These are phyloP conservation scores for Chrysanthemum lavandulifolium DNA, from an alignment of 129 eudicot species.

Conservation along the genomic window DNA sequence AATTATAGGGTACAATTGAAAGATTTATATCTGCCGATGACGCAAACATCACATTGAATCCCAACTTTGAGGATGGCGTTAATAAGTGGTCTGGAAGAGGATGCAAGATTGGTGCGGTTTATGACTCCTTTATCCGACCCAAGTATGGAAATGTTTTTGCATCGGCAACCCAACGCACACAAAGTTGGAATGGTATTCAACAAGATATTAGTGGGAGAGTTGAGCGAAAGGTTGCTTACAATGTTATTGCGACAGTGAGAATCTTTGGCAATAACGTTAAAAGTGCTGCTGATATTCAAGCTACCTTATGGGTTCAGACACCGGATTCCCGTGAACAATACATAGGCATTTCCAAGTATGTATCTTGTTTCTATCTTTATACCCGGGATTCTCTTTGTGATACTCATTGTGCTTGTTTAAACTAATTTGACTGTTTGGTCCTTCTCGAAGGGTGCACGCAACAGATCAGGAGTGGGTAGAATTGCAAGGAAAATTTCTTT, in stretches of 20 bases:
- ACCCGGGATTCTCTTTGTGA: neutral
- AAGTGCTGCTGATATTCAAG: slow-evolving; percentile 47
- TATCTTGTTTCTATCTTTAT: neutral
- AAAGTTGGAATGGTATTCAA: slow-evolving; percentile 91
- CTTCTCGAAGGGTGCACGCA: slow-evolving; percentile 49
- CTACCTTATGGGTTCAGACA: slow-evolving; percentile 75
- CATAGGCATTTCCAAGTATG: slow-evolving; percentile 69
- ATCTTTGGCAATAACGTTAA: slow-evolving; percentile 58
- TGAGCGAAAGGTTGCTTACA: slow-evolving; percentile 66
- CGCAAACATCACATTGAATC: slow-evolving; percentile 62
- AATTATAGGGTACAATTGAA: slow-evolving; percentile 34
- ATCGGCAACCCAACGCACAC: slow-evolving; percentile 70
- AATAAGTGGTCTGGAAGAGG: slow-evolving; percentile 92
- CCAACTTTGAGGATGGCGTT: slow-evolving; percentile 60
- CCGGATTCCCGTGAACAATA: slow-evolving; percentile 74
- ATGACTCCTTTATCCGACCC: slow-evolving; percentile 35
- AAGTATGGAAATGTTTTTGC: slow-evolving; percentile 72
- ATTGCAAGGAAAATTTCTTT: slow-evolving; percentile 74
- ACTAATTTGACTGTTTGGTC: neutral
- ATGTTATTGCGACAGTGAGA: slow-evolving; percentile 54
- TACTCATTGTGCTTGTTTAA: neutral
- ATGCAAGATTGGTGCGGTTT: slow-evolving; percentile 47
- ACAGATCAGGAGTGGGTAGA: slow-evolving; percentile 82
- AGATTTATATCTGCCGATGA: slow-evolving; percentile 29
- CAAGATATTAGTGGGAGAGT: slow-evolving; percentile 82